Base-by-base conservation (phyloP, 768 basidiomycete genomes). In the Mycena kentingensis region DNA sequence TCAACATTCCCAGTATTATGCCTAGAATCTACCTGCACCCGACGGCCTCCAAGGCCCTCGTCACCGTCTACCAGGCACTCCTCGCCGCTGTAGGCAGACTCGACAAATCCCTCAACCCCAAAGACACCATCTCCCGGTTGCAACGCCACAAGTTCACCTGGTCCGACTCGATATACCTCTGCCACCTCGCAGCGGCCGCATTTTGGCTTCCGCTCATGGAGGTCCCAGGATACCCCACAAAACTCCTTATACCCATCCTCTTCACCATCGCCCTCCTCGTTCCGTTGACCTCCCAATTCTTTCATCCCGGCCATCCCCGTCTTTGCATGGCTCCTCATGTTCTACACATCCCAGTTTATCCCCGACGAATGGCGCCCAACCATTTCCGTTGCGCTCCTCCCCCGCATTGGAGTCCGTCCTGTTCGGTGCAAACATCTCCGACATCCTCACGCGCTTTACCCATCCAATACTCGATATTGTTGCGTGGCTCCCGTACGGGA, bases 401-500 rank as follows among this genome's bases (percentile, higher is more conserved):
- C 97, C n/a, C 0, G 96, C 96, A 0, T 82, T 98, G 47, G 97
- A 99, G 66, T 84, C 89, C 18, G 93, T 97, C 25, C 78, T 98
- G 4, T 98, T 97, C 67, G 97, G 97, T 2, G 96, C 95, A 49
- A 98, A 98, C 71, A 93, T 98, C 51, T 96, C 93, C 29, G 95
- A 98, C 71, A 87, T 98, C 67, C 85, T 98, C 54, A 98, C 96
- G 21, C 82, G 93, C 16, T 95, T 85, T 71, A 98, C 96, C 8
- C 92, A 96, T 65, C 90, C 94, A 15, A 60, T 92, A 36, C 84
- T 99, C 55, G 96, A 98, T 67, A 81, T 98, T 63, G 64, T 97
- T 36, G 95, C 96, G 0, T 98, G 96, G 97, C 65, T 98, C 1
- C 95, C 97, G 0, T 99, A 99, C 63, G 97, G 97, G n/a, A 81